These are phyloP conservation scores for Fragilaria crotonensis DNA, from an alignment of 108 stramenopile species.

Conservation along the genomic window DNA sequence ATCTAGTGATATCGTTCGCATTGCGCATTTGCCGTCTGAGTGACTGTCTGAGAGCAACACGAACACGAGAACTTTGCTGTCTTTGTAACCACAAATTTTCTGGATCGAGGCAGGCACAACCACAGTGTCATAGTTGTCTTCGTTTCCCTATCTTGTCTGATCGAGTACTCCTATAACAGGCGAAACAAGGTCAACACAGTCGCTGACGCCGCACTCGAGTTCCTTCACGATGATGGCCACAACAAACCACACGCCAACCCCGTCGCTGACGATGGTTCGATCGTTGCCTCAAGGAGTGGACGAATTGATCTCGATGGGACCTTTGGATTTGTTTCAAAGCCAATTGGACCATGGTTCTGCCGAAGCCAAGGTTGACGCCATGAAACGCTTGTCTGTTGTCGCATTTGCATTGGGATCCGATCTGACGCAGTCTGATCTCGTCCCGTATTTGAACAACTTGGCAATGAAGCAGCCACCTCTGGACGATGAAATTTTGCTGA, in stretches of 20 bases:
- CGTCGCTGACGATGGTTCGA: conserved; percentile 64
- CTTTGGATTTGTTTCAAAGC: conserved; percentile 64
- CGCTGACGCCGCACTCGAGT: too few relatives aligned
- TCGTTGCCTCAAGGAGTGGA: conserved; percentile 41
- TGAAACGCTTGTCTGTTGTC: conserved; percentile 77
- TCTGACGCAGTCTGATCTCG: conserved; percentile 33
- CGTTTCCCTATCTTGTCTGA: too few relatives aligned
- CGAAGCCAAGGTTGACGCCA: conserved; percentile 79
- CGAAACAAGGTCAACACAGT: too few relatives aligned
- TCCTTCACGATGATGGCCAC: background rate
- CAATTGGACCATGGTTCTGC: conserved; percentile 60
- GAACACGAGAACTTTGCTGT: too few relatives aligned
- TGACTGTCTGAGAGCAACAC: too few relatives aligned
- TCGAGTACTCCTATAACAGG: too few relatives aligned
- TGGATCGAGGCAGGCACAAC: too few relatives aligned
- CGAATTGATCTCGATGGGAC: conserved; percentile 48
- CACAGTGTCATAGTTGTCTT: too few relatives aligned
- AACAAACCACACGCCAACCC: conserved; percentile 26
- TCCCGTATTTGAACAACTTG: conserved; percentile 62
- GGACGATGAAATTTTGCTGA: conserved; percentile 73
- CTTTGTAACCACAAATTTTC: too few relatives aligned
- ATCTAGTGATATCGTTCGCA: too few relatives aligned
- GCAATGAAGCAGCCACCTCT: conserved; percentile 30
- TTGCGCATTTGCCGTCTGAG: too few relatives aligned
- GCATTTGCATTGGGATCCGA: conserved; percentile 67